These are phyloP conservation scores for Rhodosporidiobolus sp. DNA, from an alignment of 768 basidiomycete species.

Conservation along the genomic window DNA sequence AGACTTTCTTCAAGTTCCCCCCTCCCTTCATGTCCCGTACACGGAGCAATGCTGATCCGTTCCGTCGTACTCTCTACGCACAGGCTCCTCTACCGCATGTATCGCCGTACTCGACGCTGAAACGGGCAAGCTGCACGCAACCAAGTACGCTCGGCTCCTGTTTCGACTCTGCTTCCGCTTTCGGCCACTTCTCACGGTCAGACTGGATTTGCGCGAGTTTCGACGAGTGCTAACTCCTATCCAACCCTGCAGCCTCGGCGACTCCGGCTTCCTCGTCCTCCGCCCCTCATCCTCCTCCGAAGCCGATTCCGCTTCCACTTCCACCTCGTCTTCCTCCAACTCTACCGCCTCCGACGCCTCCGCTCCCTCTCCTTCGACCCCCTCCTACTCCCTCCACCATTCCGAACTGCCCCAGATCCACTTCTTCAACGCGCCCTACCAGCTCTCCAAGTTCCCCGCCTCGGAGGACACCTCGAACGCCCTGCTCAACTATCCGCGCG, in stretches of 20 bases:
- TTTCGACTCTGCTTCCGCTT: not conserved
- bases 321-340: too few relatives aligned
- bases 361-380: not conserved
- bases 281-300: not conserved
- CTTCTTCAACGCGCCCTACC: conserved; percentile 42
- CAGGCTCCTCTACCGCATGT: conserved; percentile 36
- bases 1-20: not conserved
- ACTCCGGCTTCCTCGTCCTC: conserved; percentile 29
- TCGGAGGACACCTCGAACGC: conserved; percentile 5
- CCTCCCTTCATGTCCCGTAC: too few relatives aligned
- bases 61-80: not conserved
- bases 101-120: conserved; percentile 20
- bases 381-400: conserved; percentile 5
- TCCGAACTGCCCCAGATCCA: conserved; percentile 22
- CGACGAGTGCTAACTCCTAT: not conserved
- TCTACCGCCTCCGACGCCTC: not conserved
- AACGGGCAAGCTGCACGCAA: conserved; percentile 27
- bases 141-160: conserved; percentile 15
- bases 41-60: too few relatives aligned
- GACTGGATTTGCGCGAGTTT: too few relatives aligned
- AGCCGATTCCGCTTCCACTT: not conserved
- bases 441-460: conserved; percentile 41
- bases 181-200: too few relatives aligned
- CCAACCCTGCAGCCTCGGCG: conserved; percentile 32
- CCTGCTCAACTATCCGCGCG: conserved; percentile 31